Evolutionary conservation across 2,329 filamentous ascomycete species (phyloP), one percentile per base, ranked within the genome.

Genomic region (Zymoseptoria brevis): DNA sequence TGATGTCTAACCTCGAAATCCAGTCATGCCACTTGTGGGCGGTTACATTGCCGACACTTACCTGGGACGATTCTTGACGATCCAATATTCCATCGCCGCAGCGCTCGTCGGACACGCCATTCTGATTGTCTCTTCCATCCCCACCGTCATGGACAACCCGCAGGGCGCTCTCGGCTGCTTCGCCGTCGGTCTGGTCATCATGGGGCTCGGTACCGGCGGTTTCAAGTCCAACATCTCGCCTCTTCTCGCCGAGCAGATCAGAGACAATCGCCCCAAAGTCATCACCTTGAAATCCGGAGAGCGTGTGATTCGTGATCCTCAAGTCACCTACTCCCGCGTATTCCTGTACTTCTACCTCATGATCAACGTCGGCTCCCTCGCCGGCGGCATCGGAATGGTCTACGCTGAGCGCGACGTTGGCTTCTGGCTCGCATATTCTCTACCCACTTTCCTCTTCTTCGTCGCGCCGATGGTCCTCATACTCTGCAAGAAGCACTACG

Each of bases 201-300:
- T 90, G 71, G 87, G 88, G 26, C 71, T 89, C 21, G 88, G 88
- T 52, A 89, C 87, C 1, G 88, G 88, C 61, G 87, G 88, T 69
- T 90, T 92, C 82, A 92, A 92, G 78, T 83, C 87, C 65, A 92
- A 91, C 69, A 87, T 92, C 54, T 75, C 75, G 9, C 78, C 78
- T 4, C 64, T 80, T 24, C 75, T 79, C 56, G 78, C 77, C 4
- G 78, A 80, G 65, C 78, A 80, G 65, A 74, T 78, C 45, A 70
- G 68, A 9, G 70, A 73, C 16, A 76, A 70, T 7, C 73, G 69
- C 8, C 72, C 74, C 0, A 72, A 72, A 49, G 67, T 79, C 54
- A 75, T 73, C 60, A 70, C 67, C 0, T 57, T 74, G 49, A 66
- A 76, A 66, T 72, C 58, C 69, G 76, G 77, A 54, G 76, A 79